Conservation (phyloP, 179 eudicot genomes). For the Drosera spatulata region DNA sequence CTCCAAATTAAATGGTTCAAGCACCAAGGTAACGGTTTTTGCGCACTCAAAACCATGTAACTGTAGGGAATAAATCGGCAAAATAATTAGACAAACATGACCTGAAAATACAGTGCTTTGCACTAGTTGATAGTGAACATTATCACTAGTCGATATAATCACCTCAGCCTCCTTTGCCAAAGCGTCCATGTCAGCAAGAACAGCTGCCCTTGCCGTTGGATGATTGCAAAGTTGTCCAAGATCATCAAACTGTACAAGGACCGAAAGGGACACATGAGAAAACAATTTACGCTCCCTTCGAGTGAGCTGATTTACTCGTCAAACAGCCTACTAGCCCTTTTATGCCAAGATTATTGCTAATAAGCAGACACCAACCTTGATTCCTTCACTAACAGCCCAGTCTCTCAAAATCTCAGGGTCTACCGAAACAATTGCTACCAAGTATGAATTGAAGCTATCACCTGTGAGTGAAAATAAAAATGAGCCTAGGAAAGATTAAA, state of each 20-base stretch:
- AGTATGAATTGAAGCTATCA: conserved; percentile 82
- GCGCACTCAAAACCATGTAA: conserved; percentile 84
- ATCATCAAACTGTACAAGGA: conserved; percentile 48
- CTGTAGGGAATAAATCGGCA: conserved; percentile 24
- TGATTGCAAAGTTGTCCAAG: conserved; percentile 64
- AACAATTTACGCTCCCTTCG: not conserved
- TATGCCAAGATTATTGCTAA: too few species aligned
- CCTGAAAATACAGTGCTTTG: not conserved
- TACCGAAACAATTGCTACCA: conserved; percentile 77
- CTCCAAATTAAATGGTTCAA: conserved; percentile 71
- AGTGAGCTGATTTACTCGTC: too few species aligned
- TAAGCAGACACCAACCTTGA: conserved; percentile 37
- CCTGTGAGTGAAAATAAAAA: conserved; percentile 25
- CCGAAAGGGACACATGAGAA: not conserved
- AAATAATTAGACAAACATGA: not conserved
- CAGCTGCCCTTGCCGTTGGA: conserved; percentile 85
- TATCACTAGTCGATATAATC: not conserved
- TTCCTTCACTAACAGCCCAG: conserved; percentile 76
- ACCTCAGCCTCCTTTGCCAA: conserved; percentile 80
- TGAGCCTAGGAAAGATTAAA: not conserved
- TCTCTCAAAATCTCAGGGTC: conserved; percentile 74
- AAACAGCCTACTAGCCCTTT: too few species aligned
- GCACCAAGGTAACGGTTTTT: conserved; percentile 69
- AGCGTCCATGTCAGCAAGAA: conserved; percentile 87
- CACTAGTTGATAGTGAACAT: too few species aligned